Base-by-base conservation (phyloP, 202 grass and related monocot species). In the Schoenoplectus triqueter region DNA sequence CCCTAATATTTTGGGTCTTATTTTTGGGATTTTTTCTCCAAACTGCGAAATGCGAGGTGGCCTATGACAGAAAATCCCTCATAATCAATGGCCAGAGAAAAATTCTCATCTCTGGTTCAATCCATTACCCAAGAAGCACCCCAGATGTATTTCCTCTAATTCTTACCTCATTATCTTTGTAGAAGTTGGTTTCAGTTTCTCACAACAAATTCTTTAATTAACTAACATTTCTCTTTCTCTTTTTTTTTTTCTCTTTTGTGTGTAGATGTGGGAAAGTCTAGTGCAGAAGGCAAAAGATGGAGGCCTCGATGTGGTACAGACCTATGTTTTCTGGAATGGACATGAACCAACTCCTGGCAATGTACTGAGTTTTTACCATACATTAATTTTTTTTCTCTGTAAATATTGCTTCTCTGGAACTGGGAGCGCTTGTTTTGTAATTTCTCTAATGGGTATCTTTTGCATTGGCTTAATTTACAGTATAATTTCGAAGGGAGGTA, bases 81-180 rank as follows among this genome's bases (percentile, higher is more conserved):
- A 7, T 99, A 57, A 94, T 99, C 66, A 78, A 94, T 78, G 93
- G 96, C 3, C 84, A 96, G 89, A 86, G 96, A 81, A 76, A 83
- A 89, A 94, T 99, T 59, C 96, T 99, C 65, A 89, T 99, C 90
- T 99, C 96, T 80, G 96, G 96, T 90, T 99, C 96, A 90, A 91
- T 99, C 67, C 96, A 99, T 73, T 99, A 99, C 90, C 93, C 96
- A 54, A 92, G 96, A 82, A 99, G 96, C 92, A 99, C 96, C 45
- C 93, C 93, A 48, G 96, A 99, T 72, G 96, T 94, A 94, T 86
- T 83, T 52, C 84, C 87, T 77, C 88, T 81, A 51, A 31, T 15
- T 60, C 10, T 4, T 47, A 4, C 45, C 5, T 10, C 52, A 40
- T 65, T 40, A 42, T 42, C n/a, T 14, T 67, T 80, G 40, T 18